These are phyloP conservation scores for Podospora conica DNA, from an alignment of 495 filamentous ascomycete genomes.

Conservation along the genomic window DNA sequence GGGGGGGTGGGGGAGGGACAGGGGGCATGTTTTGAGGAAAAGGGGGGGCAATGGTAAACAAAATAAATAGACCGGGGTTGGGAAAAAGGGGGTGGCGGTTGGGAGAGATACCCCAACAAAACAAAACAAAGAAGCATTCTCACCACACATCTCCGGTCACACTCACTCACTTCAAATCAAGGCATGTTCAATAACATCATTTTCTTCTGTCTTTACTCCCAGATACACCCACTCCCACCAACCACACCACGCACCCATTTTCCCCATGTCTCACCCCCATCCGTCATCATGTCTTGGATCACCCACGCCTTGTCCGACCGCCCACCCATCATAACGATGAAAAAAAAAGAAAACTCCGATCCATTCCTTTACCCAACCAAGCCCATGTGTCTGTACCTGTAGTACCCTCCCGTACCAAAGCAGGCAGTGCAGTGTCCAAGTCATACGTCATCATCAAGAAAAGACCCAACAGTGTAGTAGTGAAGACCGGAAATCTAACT, in stretches of 20 bases:
- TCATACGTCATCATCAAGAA: not conserved
- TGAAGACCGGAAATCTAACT: not conserved
- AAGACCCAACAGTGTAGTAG: not conserved
- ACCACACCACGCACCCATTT: not conserved
- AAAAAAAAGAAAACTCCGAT: not conserved
- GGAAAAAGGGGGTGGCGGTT: not conserved
- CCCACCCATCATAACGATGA: not conserved
- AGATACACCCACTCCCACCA: too few relatives aligned
- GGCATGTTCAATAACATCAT: not conserved
- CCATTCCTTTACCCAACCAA: not conserved
- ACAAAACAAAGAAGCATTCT: not conserved
- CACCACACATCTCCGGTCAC: not conserved
- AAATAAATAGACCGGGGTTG: not conserved
- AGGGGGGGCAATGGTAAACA: not conserved
- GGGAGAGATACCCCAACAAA: not conserved
- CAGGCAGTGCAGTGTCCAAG: not conserved
- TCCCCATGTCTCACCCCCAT: not conserved
- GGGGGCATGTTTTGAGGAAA: not conserved
- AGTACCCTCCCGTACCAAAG: not conserved
- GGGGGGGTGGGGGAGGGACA: too few relatives aligned
- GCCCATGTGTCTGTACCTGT: not conserved
- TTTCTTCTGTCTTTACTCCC: not conserved
- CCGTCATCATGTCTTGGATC: not conserved
- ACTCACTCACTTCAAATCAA: not conserved
- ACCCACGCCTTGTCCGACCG: not conserved